Evolutionary conservation across 2,329 filamentous ascomycete species (phyloP), one percentile per base, ranked within the genome.

Genomic region (Calonectria leucothoes): DNA sequence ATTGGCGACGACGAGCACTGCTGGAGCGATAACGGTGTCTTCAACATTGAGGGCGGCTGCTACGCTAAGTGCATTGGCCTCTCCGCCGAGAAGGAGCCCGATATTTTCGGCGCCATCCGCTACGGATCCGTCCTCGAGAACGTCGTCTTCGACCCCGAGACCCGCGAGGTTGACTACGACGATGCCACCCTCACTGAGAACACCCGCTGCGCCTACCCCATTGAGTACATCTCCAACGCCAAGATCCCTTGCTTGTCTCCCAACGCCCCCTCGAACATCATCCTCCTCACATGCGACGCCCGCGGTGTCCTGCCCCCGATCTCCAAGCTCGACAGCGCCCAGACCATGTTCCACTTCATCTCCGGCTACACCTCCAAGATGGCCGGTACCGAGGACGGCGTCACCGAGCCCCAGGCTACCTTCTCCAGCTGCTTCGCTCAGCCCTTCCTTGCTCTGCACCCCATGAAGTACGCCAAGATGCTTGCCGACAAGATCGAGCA

Each of bases 321-420:
- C 88, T 98, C 95, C 82, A 98, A 98, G 91, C 94, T 99, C 84
- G 93, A 94, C 89, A 92, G 94, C 77, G 92, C 95, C 82, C 97
- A 98, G 89, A 98, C 95, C 86, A 98, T 99, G 96, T 99, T 98
- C 93, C 97, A 99, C 91, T 99, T 99, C 93, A 99, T 99, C 88
- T 98, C 95, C 23, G 97, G 97, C 81, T 99, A 99, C 91, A 99
- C 97, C 77, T 98, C 96, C 84, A 99, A 99, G 93, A 99, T 99
- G 97, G 97, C 97, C 78, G 97, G 97, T 83, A 99, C 97, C 39
- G 97, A 99, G 89, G 95, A 98, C 78, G 97, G 97, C 83, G 93
- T 99, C 78, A 97, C 94, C 12, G 97, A 99, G 88, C 97, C 97
- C 77, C 95, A 98, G 88, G 97, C 97, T 29, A 99, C 97, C 82